Base-by-base conservation (phyloP, 2,329 filamentous ascomycete species). In the Aspergillus sp. region DNA sequence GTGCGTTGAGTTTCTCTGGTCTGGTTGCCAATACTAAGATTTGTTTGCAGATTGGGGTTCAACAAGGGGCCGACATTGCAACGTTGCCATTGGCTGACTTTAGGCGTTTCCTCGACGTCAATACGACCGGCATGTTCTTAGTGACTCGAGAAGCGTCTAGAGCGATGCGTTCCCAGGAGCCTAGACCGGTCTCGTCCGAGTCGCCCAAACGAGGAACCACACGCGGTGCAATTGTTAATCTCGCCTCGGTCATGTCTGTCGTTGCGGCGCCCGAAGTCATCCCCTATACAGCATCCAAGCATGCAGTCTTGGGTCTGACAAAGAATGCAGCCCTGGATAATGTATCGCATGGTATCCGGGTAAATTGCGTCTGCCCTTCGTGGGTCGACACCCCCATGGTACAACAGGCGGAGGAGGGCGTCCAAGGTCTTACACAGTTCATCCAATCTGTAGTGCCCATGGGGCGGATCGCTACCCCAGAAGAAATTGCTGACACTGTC, bases 301-400 rank as follows among this genome's bases (percentile, higher is more conserved):
- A 70, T 51, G 73, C 64, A 2, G 59, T 75, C 4, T 59, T 75
- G 4, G 72, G 71, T 0, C 59, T 76, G 38, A 73, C 70, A 2
- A 72, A 72, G 46, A 57, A 67, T 46, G 15, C 32, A 52, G 64
- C 62, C 9, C 48, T 65, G 7, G 60, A 65, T 23, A 57, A 58
- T 37, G 59, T 55, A 1, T n/a, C 44, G 4, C 17, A 64, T 25
- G 50, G 48, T 0, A 66, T 67, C 27, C 54, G 65, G 2, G 58
- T 66, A 23, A 69, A 68, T 44, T 52, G 58, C 5, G 51, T 68
- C 7, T 65, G 62, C 32, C 65, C 65, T 0, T 52, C 57, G 1
- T 67, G 60, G 58, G 54, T 58, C 2, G 56, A 64, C 9, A 67
- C 64, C 0, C 60, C 59, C 2, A 65, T 65, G 61, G 46, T 64